phyloP scores from a whole-genome alignment of 2,329 filamentous ascomycete species.

The Reticulascus tulasneorum region DNA sequence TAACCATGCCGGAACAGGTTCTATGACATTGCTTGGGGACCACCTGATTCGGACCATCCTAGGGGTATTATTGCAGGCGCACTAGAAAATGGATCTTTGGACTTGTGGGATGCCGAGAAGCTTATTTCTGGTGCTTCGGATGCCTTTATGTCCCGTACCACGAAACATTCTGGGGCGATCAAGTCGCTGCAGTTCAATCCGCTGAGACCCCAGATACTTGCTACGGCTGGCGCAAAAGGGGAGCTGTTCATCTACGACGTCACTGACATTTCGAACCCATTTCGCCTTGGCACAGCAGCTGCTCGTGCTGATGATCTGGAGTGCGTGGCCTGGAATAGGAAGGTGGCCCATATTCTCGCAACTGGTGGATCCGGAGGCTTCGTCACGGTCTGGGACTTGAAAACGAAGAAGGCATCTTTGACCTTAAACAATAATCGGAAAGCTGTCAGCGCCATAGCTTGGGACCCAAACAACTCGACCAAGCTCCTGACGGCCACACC shows the following conservation, averaged over 20 bases:
- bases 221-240: constrained; percentile 89
- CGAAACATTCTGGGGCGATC: constrained; percentile 87
- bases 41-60: constrained; percentile 71
- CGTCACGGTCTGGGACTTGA: constrained; percentile 97
- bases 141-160: constrained; percentile 79
- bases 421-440: constrained; percentile 95
- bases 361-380: constrained; percentile 92
- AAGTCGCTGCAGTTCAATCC: constrained; percentile 98
- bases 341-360: constrained; percentile 92
- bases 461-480: constrained; percentile 94
- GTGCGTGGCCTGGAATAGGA: constrained; percentile 97
- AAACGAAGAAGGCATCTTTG: constrained; percentile 94
- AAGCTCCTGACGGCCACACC: constrained; percentile 91
- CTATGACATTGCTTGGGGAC: constrained; percentile 94
- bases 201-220: constrained; percentile 82
- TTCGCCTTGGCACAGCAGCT: constrained; percentile 80
- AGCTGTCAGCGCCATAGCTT: constrained; percentile 89
- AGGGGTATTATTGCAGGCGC: constrained; percentile 91
- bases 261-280: constrained; percentile 82
- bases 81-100: constrained; percentile 88
- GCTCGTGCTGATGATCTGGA: constrained; percentile 93
- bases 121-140: constrained; percentile 58
- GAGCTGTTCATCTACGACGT: constrained; percentile 96
- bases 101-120: constrained; percentile 85
- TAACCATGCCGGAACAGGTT: constrained; percentile 58